Percentiles rank a stretch among this genome's conserved stretches.
These are phyloP conservation scores for Brettanomyces sp. DNA, from an alignment of 805 yeast species.

Conservation along the genomic window DNA sequence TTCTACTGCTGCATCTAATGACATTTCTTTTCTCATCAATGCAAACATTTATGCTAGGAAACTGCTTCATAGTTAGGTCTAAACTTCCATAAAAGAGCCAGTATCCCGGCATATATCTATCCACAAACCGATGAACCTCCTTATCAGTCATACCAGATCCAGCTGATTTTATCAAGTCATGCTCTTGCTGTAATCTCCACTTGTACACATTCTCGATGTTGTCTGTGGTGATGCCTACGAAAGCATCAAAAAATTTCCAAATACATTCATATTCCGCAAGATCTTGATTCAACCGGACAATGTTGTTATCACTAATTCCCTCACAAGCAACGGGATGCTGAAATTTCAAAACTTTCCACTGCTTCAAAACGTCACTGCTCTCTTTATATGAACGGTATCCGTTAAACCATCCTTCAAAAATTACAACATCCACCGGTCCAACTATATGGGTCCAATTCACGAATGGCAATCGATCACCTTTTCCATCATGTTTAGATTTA, in stretches of 20 bases:
- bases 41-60: slow-evolving; percentile 4
- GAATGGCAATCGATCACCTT: slow-evolving; percentile 60
- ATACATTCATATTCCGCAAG: slow-evolving; percentile 40
- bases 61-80: slow-evolving; percentile 1
- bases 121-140: slow-evolving; percentile 60
- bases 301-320: slow-evolving; percentile 9
- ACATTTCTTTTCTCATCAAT: slow-evolving; percentile 4
- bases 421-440: slow-evolving; percentile 44
- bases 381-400: slow-evolving; percentile 50
- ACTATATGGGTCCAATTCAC: slow-evolving; percentile 28
- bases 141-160: slow-evolving; percentile 79
- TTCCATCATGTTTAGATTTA: slow-evolving; percentile 60
- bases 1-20: no score
- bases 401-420: slow-evolving; percentile 92
- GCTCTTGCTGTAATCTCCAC: slow-evolving; percentile 80
- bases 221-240: slow-evolving; percentile 54
- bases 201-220: slow-evolving; percentile 52
- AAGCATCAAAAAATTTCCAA: slow-evolving; percentile 52
- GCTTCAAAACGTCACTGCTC: slow-evolving; percentile 17
- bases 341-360: slow-evolving; percentile 19
- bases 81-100: slow-evolving; percentile 45
- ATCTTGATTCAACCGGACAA: slow-evolving; percentile 39
- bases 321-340: slow-evolving; percentile 12
- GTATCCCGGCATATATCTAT: slow-evolving; percentile 83
- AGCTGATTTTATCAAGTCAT: slow-evolving; percentile 36